Evolutionary conservation across 2,329 filamentous ascomycete genomes (phyloP), one percentile per base, ranked within the genome.

Genomic region (Fusarium oxysporum): DNA sequence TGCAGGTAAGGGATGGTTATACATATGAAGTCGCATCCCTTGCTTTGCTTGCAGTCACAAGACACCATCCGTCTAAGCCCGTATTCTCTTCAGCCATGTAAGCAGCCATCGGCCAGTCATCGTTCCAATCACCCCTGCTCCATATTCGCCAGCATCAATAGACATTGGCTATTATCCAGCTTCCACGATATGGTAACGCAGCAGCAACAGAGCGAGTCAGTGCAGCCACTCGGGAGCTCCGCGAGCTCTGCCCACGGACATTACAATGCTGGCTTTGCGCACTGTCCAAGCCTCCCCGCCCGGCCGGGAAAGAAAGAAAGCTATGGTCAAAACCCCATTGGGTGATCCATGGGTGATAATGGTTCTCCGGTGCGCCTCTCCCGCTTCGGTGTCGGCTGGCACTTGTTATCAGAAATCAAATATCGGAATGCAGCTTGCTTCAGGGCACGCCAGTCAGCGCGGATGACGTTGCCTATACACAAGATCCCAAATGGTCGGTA

Each of bases 401-500:
- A 67, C 35, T 32, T 38, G 16, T 50, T 67, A 50, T 67, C 65
- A 67, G 54, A 67, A 67, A 67, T 67, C 65, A 67, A 67, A 67
- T 53, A 67, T 67, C 62, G 51, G 40, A 30, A 53, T 16, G 54
- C 40, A 40, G 40, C 50, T 43, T 63, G 44, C 50, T 45, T 58
- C 30, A 35, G 50, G 47, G 68, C 55, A 53, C 48, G 33, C 45
- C 58, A 55, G 30, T 67, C 60, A 62, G 51, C 59, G 40, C 61
- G 57, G 55, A 69, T 74, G 68, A 59, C 53, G 54, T 63, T 72
- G 44, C 28, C 47, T 35, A 40, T 48, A 57, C 37, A 43, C 38
- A 48, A 44, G 48, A 51, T 63, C 72, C 72, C 65, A 74, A 72
- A 59, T 63, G 54, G 68, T 59, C 58, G 71, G 72, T 70, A 74